Evolutionary conservation across 2,329 filamentous ascomycete genomes (phyloP).

Genomic region (Paraphoma sp.): DNA sequence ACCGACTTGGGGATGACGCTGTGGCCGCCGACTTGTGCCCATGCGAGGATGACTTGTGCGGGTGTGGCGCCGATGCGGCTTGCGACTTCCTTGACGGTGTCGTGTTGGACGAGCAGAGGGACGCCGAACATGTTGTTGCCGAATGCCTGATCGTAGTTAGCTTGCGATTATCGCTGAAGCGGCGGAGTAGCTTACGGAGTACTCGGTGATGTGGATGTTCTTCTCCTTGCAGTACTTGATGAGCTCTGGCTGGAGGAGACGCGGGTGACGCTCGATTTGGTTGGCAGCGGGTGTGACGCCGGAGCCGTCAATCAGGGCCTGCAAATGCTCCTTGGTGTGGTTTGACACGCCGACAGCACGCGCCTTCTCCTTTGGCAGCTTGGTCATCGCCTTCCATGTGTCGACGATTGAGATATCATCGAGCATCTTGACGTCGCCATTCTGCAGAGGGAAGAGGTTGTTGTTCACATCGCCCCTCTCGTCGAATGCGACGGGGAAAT

Average conservation of each 20-base stretch:
- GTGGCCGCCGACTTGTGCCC: constrained; percentile 73
- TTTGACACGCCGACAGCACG: constrained; percentile 40
- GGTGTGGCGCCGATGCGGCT: constrained; percentile 66
- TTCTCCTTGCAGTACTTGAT: constrained; percentile 39
- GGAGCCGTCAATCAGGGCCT: constrained; percentile 59
- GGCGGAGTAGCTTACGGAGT: constrained; percentile 40
- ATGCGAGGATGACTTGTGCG: constrained; percentile 82
- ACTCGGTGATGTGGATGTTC: constrained; percentile 40
- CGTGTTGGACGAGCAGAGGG: constrained; percentile 49
- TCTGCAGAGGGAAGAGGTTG: constrained; percentile 32
- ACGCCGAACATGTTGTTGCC: constrained; percentile 62
- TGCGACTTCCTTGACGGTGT: constrained; percentile 73
- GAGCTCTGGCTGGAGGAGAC: constrained; percentile 35
- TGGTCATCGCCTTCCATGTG: constrained; percentile 49
- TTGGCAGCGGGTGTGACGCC: constrained; percentile 36
- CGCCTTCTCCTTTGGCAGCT: constrained; percentile 43
- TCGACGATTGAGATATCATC: constrained; percentile 65
- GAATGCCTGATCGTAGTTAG: constrained; percentile 63
- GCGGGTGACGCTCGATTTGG: constrained; percentile 41
- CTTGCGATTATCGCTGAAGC: constrained; percentile 65
- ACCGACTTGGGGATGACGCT: constrained; percentile 43
- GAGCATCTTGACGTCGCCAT: constrained; percentile 30
- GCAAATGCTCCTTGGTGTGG: constrained; percentile 49
- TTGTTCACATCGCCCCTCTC: constrained; percentile 49
- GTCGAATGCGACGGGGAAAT: constrained; percentile 66